phyloP scores from a whole-genome alignment of 306 rosid genomes.

The Cicer pinnatifidum region DNA sequence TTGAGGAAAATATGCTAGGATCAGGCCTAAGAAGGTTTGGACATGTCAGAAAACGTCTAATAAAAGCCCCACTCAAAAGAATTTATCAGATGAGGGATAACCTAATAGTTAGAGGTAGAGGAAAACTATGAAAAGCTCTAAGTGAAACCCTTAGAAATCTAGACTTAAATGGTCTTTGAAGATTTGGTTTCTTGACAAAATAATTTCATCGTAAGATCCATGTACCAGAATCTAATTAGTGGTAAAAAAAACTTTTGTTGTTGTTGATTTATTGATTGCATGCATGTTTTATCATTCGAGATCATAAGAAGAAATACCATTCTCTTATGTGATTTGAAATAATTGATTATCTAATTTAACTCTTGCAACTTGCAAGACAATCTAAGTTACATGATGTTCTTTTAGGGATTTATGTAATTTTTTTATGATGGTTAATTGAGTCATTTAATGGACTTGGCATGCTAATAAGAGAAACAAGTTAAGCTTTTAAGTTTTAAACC shows the following conservation, averaged over 20 bases:
- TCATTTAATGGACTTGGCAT: neutral
- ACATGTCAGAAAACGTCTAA: neutral
- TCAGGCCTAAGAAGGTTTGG: neutral
- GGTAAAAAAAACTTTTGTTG: neutral
- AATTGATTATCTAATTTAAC: neutral
- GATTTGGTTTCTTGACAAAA: neutral
- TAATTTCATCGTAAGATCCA: neutral
- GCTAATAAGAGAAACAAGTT: slow-evolving; percentile 11
- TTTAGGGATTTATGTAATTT: neutral
- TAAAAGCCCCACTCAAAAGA: neutral
- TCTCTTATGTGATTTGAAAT: neutral
- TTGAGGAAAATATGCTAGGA: neutral
- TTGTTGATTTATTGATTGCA: neutral
- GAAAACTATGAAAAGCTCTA: neutral
- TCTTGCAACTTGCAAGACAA: neutral
- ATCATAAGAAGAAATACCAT: slow-evolving; percentile 7
- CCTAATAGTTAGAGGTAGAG: neutral
- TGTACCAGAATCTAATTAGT: neutral
- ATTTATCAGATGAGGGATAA: neutral
- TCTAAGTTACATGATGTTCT: neutral
- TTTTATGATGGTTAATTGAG: neutral
- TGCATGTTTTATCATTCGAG: slow-evolving; percentile 8
- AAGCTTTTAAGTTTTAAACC: neutral
- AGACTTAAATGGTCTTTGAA: neutral
- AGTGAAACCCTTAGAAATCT: neutral